Evolutionary conservation across 2,329 filamentous ascomycete species (phyloP).

Genomic region (Cladobotryum mycophilum): DNA sequence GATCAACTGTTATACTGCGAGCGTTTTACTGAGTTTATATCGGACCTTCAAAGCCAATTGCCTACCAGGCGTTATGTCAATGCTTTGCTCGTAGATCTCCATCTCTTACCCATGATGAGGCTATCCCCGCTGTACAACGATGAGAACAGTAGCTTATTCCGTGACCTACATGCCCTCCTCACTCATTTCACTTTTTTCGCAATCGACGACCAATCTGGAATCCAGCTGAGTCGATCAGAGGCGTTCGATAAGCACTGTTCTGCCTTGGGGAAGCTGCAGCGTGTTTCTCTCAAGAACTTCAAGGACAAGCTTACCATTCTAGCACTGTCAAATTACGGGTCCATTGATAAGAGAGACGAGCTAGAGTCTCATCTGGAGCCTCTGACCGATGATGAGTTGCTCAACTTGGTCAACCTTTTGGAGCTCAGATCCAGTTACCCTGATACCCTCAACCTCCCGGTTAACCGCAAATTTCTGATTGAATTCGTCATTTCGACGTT

Average conservation of each 20-base stretch:
- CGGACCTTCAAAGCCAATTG: conserved; percentile 86
- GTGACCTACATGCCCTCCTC: conserved; percentile 74
- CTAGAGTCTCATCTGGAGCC: conserved; percentile 67
- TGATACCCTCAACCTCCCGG: conserved; percentile 54
- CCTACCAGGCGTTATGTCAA: conserved; percentile 94
- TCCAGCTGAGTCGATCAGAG: conserved; percentile 64
- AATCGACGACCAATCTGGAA: conserved; percentile 84
- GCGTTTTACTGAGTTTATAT: conserved; percentile 84
- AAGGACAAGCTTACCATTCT: conserved; percentile 87
- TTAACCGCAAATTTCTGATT: conserved; percentile 58
- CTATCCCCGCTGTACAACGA: conserved; percentile 73
- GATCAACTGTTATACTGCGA: conserved; percentile 80
- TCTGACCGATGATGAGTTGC: conserved; percentile 69
- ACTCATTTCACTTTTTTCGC: conserved; percentile 83
- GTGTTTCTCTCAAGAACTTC: conserved; percentile 72
- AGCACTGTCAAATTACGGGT: conserved; percentile 85
- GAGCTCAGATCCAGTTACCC: conserved; percentile 82
- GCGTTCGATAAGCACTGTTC: conserved; percentile 76
- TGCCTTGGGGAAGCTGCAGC: conserved; percentile 70
- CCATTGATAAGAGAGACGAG: conserved; percentile 74
- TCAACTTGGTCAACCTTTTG: conserved; percentile 61
- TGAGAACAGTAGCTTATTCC: conserved; percentile 67
- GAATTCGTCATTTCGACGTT: conserved; percentile 71
- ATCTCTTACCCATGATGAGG: conserved; percentile 69
- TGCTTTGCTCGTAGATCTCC: conserved; percentile 76